Evolutionary conservation across 2,329 filamentous ascomycete species (phyloP), one percentile per base, ranked within the genome.

Genomic region (Gliomastix tumulicola): DNA sequence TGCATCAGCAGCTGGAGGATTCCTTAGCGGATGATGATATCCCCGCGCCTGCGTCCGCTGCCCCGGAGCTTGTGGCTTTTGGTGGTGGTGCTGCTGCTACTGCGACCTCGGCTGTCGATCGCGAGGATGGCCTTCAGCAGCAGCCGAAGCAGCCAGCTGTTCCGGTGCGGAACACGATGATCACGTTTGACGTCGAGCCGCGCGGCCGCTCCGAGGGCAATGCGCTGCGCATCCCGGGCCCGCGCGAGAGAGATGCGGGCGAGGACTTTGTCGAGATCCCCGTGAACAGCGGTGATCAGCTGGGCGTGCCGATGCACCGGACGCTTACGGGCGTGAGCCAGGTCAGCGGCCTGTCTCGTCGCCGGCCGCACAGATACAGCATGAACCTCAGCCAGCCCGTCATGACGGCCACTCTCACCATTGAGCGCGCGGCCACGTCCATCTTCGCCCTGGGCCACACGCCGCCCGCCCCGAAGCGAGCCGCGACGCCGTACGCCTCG

Each of bases 381-480:
- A 28, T 28, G 4, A 13, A 13, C 25, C 10, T 8, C 10, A 13
- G 13, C 10, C 7, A 12, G 25, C 25, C 7, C 16, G 25, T 8
- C 16, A 28, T 28, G 10, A 4, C 10, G 8, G 13, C 16, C 16
- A 15, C 25, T 28, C 25, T 13, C 25, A 28, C 10, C 25, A 28
- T 28, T 15, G 16, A 28, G 10, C 25, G 23, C 1, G 54, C 55
- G 7, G 56, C 56, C 6, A 57, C 61, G 2, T 64, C 61, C 7
- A 51, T 64, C 23, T 66, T 65, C 38, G 57, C 65, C 7, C 46
- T 66, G 11, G 56, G 59, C 27, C 37, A 37, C 17, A 47, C 51
- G 7, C 20, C 16, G 20, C 3, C 43, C 41, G 36, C 38, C 21
- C 44, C 46, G 11, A 28, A 13, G 13, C 25, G 25, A 28, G 13